Conservation (phyloP, 352 stramenopile genomes). For the Blastocystis sp. region DNA sequence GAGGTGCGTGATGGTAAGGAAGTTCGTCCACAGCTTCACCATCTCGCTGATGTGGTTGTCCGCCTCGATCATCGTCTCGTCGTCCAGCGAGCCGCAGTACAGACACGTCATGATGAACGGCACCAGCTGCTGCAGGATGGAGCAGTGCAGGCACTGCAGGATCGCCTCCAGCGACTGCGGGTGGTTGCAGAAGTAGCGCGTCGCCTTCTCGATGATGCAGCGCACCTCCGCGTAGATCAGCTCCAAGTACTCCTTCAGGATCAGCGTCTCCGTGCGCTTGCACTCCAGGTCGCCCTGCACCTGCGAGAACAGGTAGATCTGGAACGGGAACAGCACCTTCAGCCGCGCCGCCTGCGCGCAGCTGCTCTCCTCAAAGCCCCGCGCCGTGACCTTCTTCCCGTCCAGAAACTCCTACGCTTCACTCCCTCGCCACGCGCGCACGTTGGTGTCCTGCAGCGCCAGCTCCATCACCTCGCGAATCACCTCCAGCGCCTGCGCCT, state of each 20-base stretch:
- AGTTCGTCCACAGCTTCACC: slow-evolving; percentile 55
- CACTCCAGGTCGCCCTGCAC: slow-evolving; percentile 64
- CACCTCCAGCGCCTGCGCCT: slow-evolving; percentile 38
- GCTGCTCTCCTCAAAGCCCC: slow-evolving; percentile 4
- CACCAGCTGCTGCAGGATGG: slow-evolving; percentile 31
- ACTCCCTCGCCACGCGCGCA: background rate
- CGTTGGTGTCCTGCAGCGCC: slow-evolving; percentile 42
- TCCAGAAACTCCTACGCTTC: slow-evolving; percentile 59
- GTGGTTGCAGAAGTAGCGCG: slow-evolving; percentile 3
- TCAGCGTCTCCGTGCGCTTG: slow-evolving; percentile 53
- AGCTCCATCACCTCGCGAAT: slow-evolving; percentile 53
- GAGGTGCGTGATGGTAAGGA: slow-evolving; percentile 29
- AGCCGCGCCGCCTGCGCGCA: slow-evolving; percentile 46
- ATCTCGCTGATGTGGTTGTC: slow-evolving; percentile 66
- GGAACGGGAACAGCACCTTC: slow-evolving; percentile 68
- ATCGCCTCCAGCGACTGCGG: slow-evolving; percentile 27
- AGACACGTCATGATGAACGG: slow-evolving; percentile 68
- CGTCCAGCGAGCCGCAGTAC: slow-evolving; percentile 54
- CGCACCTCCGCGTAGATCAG: slow-evolving; percentile 1
- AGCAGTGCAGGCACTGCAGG: slow-evolving; percentile 15
- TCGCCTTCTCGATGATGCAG: slow-evolving; percentile 45
- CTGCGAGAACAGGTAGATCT: slow-evolving; percentile 68
- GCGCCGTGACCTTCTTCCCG: background rate
- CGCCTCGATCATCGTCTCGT: slow-evolving; percentile 51
- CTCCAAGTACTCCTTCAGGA: slow-evolving; percentile 47